A percentile compares a stretch with the other conserved stretches of the same genome.
phyloP scores from a whole-genome alignment of 2,329 filamentous ascomycete species.

The Teratosphaeria viscida region DNA sequence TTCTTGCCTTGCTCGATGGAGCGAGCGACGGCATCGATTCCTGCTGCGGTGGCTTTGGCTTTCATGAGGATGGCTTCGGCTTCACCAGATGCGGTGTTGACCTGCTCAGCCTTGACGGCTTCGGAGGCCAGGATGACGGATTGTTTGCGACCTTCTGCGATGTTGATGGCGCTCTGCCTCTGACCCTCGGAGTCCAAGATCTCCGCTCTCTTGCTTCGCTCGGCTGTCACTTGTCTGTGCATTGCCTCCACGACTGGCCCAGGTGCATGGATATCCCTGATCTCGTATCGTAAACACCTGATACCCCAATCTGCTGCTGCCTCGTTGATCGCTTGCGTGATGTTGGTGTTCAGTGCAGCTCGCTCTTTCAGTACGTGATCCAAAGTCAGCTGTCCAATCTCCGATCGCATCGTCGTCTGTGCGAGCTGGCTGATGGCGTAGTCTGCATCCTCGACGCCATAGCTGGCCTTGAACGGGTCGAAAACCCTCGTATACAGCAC shows the following conservation, averaged over 20 bases:
- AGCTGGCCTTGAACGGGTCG: slow-evolving; percentile 97
- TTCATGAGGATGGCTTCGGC: slow-evolving; percentile 84
- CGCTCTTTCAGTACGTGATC: slow-evolving; percentile 98
- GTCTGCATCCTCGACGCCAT: slow-evolving; percentile 95
- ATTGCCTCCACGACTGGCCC: slow-evolving; percentile 90
- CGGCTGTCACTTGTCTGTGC: slow-evolving; percentile 95
- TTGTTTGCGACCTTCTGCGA: slow-evolving; percentile 95
- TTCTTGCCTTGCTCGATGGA: slow-evolving; percentile 63
- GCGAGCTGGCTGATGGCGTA: slow-evolving; percentile 97
- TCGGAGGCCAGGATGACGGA: slow-evolving; percentile 93
- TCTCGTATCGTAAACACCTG: slow-evolving; percentile 92
- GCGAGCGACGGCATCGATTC: slow-evolving; percentile 72
- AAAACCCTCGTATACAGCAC: slow-evolving; percentile 93
- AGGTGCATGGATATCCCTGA: slow-evolving; percentile 93
- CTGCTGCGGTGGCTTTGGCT: slow-evolving; percentile 73
- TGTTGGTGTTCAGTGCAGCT: slow-evolving; percentile 90
- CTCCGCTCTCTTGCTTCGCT: slow-evolving; percentile 93
- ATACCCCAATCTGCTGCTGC: slow-evolving; percentile 96
- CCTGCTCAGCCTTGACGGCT: slow-evolving; percentile 77
- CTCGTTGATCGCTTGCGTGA: slow-evolving; percentile 97
- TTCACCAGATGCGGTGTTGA: slow-evolving; percentile 88
- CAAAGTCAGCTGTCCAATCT: slow-evolving; percentile 91
- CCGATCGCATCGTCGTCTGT: slow-evolving; percentile 96
- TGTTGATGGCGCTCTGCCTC: slow-evolving; percentile 95
- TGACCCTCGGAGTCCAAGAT: slow-evolving; percentile 97